Conservation (phyloP, 768 basidiomycete genomes). For the Rhodocollybia butyracea region DNA sequence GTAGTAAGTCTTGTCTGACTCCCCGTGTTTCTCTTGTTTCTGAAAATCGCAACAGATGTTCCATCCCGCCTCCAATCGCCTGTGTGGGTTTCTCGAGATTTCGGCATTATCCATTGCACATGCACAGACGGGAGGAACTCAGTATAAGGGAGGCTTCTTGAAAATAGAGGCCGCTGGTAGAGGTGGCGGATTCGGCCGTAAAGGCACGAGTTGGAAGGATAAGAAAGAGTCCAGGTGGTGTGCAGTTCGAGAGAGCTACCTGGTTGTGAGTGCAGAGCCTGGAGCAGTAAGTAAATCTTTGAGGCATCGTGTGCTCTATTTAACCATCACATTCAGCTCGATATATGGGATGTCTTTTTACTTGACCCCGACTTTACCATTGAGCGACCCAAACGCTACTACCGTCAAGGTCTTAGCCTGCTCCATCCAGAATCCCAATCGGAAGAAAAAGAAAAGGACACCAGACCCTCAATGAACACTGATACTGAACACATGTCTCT, state of each 20-base stretch:
- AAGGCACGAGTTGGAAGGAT: constrained; percentile 55
- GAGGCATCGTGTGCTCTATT: too few relatives aligned
- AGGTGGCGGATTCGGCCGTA: constrained; percentile 59
- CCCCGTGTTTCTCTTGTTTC: not conserved
- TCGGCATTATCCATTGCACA: constrained; percentile 82
- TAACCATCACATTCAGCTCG: constrained; percentile 42
- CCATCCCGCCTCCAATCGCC: constrained; percentile 85
- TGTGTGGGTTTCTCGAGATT: constrained; percentile 89
- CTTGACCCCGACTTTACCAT: constrained; percentile 87
- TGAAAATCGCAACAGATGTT: constrained; percentile 67
- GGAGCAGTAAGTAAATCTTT: constrained; percentile 69
- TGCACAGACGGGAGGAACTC: constrained; percentile 77
- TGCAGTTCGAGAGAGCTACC: constrained; percentile 86
- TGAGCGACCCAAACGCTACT: constrained; percentile 85
- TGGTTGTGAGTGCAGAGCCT: constrained; percentile 83
- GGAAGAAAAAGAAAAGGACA: constrained; percentile 16
- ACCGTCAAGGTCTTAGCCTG: constrained; percentile 79
- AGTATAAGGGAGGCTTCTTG: constrained; percentile 90
- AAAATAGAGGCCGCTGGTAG: constrained; percentile 51
- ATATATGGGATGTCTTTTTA: constrained; percentile 92
- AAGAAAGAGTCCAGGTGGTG: constrained; percentile 83
- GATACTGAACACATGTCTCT: constrained; percentile 35
- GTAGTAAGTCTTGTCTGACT: constrained; percentile 54
- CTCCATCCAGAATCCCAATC: constrained; percentile 36
- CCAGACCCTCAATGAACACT: constrained; percentile 9